Evolutionary conservation across 805 yeast genomes (phyloP), one percentile per base, ranked within the genome.

Genomic region (Schizosaccharomyces lindneri): DNA sequence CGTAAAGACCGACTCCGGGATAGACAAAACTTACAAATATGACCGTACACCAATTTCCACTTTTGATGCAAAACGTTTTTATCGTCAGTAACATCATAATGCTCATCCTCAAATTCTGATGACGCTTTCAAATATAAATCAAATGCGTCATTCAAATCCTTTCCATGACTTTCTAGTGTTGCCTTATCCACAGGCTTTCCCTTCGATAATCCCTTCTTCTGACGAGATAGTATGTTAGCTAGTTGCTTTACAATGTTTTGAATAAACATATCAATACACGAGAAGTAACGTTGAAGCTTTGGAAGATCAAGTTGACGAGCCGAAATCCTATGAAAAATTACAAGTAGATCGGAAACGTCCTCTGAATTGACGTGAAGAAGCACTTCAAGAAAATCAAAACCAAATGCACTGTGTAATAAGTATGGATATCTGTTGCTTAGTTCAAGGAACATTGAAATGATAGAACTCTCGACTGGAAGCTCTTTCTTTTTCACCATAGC

Each of bases 251-350:
- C 51, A 46, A 46, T 46, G 27, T n/a, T 46, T 24, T 46, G 51
- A 2, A 46, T 46, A 19, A 46, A 24, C 51, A 24, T 17, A 46
- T 46, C 51, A 46, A 46, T 24, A 24, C 4, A 46, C 7, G 27
- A n/a, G 6, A 46, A 4, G 79, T 73, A 9, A 7, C 11, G 4
- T 13, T 46, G 51, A 46, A 46, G 27, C 51, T 19, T 46, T 6
- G 51, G 51, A 15, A 46, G 51, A 46, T 46, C 51, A 15, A 46
- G 51, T 46, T 19, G 11, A 46, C 11, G 21, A 46, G 51, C 27
- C 13, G 51, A 24, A 24, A 46, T 17, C n/a, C n/a, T 46, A 24
- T 24, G 21, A 13, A 46, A 24, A 11, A 46, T n/a, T 5, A n/a
- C 27, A 15, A 19, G 27, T 46, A 46, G 11, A 13, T 46, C 51